Evolutionary conservation across 345 rosid genomes (phyloP).

Genomic region (Lumnitzera littorea): DNA sequence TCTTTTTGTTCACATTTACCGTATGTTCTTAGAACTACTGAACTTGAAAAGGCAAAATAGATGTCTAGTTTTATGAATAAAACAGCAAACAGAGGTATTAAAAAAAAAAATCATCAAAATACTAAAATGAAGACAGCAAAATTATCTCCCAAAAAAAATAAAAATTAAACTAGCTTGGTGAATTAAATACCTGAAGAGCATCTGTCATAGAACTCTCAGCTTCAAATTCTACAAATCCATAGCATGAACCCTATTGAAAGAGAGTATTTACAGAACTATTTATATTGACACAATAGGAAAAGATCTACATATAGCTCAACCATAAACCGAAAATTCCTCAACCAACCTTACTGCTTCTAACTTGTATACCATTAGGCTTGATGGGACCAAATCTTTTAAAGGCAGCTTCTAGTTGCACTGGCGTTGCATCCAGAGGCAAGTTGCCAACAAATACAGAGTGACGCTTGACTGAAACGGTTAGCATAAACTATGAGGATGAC

Average conservation of each 20-base stretch:
- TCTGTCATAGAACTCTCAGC: conserved; percentile 49
- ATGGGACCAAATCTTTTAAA: conserved; percentile 47
- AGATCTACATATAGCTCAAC: background rate
- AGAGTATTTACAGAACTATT: no score
- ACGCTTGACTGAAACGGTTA: conserved; percentile 34
- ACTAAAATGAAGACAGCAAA: background rate
- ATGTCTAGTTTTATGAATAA: no score
- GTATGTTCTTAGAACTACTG: no score
- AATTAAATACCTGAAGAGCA: conserved; percentile 49
- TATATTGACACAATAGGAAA: background rate
- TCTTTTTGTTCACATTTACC: no score
- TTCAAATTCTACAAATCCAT: conserved; percentile 80
- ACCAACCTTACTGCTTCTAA: conserved; percentile 55
- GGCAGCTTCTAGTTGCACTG: conserved; percentile 26
- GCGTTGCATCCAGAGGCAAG: conserved; percentile 52
- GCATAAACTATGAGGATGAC: conserved; percentile 1
- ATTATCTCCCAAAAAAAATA: background rate
- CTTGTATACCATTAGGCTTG: conserved; percentile 51
- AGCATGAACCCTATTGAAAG: conserved; percentile 36
- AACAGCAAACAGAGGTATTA: no score
- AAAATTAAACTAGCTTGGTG: background rate
- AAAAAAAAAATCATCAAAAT: no score
- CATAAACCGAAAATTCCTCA: background rate
- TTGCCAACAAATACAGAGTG: conserved; percentile 55
- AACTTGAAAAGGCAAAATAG: no score